Evolutionary conservation across 495 filamentous ascomycete species (phyloP), one percentile per base, ranked within the genome.

Genomic region (Rostrohypoxylon terebratum): DNA sequence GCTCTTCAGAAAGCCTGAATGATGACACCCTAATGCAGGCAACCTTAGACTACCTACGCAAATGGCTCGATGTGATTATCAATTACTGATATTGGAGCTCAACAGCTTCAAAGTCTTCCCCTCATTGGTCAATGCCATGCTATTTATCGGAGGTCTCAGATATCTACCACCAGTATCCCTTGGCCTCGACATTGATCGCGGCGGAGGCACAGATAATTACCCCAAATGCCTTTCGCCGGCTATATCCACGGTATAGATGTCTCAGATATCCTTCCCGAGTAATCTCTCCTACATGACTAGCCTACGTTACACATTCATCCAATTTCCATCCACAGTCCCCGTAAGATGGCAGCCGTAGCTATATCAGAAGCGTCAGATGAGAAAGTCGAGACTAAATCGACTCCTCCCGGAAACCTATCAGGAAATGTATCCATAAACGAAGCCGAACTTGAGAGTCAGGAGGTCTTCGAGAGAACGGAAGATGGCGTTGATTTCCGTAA

Each of bases 401-500:
- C 50, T 14, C 23, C 48, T 11, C 4, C n/a, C 3, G 31, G 20
- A 31, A 64, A 40, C 11, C 23, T 23, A 18, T 47, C 40, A 1
- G 66, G 48, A 21, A 63, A 1, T 34, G 48, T 38, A 31, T 63
- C 50, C 4, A 44, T 58, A 5, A 59, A 60, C 11, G 72, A 77
- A 28, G 74, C 80, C 28, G 73, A 75, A 25, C 72, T 78, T 38
- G 76, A 78, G 44, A 71, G 77, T 11, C 68, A 79, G 65, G 86
- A 88, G 70, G 82, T 88, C 47, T 88, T 88, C 80, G 84, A 85
- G 71, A 82, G 76, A 68, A 82, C 78, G 1, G 80, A 83, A 20
- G 82, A 82, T 48, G 80, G 81, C 10, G 85, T 88, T 21, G 77
- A 88, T 62, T 89, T 88, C 72, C 81, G 87, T n/a, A 86, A 83